A percentile compares a stretch with the other conserved stretches of the same genome.
Conservation (phyloP, 129 eudicot genomes). For the Pseudognaphalium luteoalbum region DNA sequence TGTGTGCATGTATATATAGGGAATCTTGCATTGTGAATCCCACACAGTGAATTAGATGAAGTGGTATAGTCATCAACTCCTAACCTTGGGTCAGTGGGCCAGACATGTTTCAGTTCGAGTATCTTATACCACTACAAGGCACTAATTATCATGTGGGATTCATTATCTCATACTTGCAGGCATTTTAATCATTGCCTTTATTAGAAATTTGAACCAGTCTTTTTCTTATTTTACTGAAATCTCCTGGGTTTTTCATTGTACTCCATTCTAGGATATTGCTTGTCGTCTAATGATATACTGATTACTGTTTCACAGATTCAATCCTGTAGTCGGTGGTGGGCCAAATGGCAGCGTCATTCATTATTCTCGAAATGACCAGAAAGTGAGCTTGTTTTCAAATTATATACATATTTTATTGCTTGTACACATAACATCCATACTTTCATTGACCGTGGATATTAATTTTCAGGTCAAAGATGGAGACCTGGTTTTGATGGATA, state of each 20-base stretch:
- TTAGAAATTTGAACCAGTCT: neutral
- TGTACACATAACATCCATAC: neutral
- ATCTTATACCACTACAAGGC: too few relatives aligned
- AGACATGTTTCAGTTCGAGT: too few relatives aligned
- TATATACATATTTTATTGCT: slow-evolving; percentile 13
- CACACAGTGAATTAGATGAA: too few relatives aligned
- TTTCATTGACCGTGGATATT: slow-evolving; percentile 7
- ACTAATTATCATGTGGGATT: neutral
- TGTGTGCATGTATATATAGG: too few relatives aligned
- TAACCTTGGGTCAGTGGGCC: too few relatives aligned
- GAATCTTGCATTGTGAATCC: too few relatives aligned
- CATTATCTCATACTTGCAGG: neutral
- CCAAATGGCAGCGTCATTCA: slow-evolving; percentile 91
- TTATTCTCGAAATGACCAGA: slow-evolving; percentile 95
- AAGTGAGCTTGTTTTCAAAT: slow-evolving; percentile 47
- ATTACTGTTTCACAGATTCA: slow-evolving; percentile 54
- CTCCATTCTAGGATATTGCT: slow-evolving; percentile 4
- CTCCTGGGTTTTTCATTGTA: neutral
- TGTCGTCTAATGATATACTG: slow-evolving; percentile 2
- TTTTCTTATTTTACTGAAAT: neutral
- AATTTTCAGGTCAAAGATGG: slow-evolving; percentile 60
- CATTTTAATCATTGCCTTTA: neutral
- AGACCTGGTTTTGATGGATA: slow-evolving; percentile 90
- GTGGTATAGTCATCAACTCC: too few relatives aligned
- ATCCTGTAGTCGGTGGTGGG: slow-evolving; percentile 99